A percentile compares a stretch with the other conserved stretches of the same genome.
These are phyloP conservation scores for Pholiota adiposa DNA, from an alignment of 1,284 basidiomycete species.

Conservation along the genomic window DNA sequence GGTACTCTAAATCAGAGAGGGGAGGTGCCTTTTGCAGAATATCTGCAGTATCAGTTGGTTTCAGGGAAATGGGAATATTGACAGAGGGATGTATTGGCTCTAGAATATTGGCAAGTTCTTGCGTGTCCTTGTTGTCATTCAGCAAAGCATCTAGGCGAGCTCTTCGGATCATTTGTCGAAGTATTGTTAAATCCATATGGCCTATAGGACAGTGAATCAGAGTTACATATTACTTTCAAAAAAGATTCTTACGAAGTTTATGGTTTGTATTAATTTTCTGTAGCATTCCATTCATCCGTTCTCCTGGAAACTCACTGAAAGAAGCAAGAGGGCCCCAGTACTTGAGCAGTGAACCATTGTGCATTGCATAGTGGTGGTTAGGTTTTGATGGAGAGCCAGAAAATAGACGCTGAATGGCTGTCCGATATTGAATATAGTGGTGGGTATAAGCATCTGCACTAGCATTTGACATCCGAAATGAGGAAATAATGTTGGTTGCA, in stretches of 20 bases:
- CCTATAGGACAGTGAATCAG: conserved; percentile 15
- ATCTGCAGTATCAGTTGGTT: neutral
- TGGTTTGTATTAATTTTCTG: conserved; percentile 36
- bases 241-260: conserved; percentile 25
- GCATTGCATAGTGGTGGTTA: conserved; percentile 43
- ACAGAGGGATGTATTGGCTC: neutral
- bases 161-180: conserved; percentile 22
- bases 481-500: conserved; percentile 32
- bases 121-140: conserved; percentile 14
- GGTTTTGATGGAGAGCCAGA: conserved; percentile 28
- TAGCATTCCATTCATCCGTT: conserved; percentile 36
- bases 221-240: neutral
- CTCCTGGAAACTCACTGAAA: conserved; percentile 35
- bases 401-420: conserved; percentile 28
- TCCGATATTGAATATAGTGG: conserved; percentile 31
- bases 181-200: conserved; percentile 25
- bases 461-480: conserved; percentile 29
- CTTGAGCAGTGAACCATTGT: conserved; percentile 32
- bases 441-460: conserved; percentile 30
- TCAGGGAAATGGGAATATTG: neutral
- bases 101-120: conserved; percentile 6
- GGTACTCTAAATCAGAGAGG: neutral
- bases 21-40: neutral
- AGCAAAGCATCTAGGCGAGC: conserved; percentile 17
- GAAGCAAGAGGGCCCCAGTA: conserved; percentile 36